Percentiles rank a stretch among this genome's conserved stretches.
These are phyloP conservation scores for Colletotrichum sp. DNA, from an alignment of 2,329 filamentous ascomycete species.

Conservation along the genomic window DNA sequence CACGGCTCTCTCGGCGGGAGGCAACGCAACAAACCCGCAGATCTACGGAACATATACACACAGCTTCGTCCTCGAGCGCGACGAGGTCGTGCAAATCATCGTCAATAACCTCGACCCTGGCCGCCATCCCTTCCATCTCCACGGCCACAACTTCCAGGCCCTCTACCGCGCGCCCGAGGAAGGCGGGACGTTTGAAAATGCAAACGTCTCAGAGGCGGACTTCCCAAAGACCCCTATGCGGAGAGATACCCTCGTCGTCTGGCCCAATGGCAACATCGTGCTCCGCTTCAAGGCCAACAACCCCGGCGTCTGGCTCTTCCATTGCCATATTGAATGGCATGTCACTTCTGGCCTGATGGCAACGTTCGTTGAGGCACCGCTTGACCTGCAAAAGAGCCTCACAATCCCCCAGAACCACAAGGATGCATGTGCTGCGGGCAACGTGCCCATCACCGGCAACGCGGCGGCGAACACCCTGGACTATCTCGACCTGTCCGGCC, in stretches of 20 bases:
- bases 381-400: constrained; percentile 64
- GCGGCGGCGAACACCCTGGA: constrained; percentile 74
- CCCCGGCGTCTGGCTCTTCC: constrained; percentile 74
- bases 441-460: constrained; percentile 66
- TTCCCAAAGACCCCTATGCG: constrained; percentile 65
- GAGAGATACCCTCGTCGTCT: constrained; percentile 71
- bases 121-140: constrained; percentile 79
- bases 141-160: constrained; percentile 78
- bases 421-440: constrained; percentile 59
- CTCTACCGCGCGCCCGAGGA: constrained; percentile 65
- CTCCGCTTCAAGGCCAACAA: constrained; percentile 73
- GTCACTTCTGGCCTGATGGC: constrained; percentile 69
- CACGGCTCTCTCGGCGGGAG: constrained; percentile 69
- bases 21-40: constrained; percentile 60
- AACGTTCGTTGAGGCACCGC: constrained; percentile 67
- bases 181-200: constrained; percentile 57
- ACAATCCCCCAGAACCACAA: constrained; percentile 64
- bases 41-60: constrained; percentile 73
- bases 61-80: constrained; percentile 70
- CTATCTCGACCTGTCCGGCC: constrained; percentile 65
- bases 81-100: constrained; percentile 73
- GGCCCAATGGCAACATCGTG: constrained; percentile 70
- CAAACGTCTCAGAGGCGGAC: constrained; percentile 45
- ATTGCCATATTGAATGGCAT: constrained; percentile 85
- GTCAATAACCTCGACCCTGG: constrained; percentile 78